These are phyloP conservation scores for Penicillium digitatum DNA, from an alignment of 2,329 filamentous ascomycete genomes.

Conservation along the genomic window DNA sequence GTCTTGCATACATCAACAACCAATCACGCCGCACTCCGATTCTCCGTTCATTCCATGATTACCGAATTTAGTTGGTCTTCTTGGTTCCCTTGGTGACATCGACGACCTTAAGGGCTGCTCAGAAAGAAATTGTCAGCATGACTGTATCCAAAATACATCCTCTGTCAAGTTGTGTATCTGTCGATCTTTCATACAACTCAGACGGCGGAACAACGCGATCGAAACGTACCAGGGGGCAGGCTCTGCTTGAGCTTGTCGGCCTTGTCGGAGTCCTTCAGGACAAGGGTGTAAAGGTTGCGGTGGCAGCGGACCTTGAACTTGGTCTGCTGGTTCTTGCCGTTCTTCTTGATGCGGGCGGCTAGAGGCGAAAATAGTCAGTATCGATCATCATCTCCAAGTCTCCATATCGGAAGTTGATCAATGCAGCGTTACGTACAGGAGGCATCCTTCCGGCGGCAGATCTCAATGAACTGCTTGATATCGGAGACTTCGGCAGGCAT, in stretches of 20 bases:
- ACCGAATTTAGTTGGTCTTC: conserved; percentile 43
- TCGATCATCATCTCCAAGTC: conserved; percentile 3
- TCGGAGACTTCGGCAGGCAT: conserved; percentile 98
- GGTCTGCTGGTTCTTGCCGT: conserved; percentile 82
- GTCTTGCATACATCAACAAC: conserved; percentile 27
- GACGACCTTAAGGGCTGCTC: conserved; percentile 43
- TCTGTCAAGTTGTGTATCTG: neutral
- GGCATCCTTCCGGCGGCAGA: conserved; percentile 99
- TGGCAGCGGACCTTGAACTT: conserved; percentile 99
- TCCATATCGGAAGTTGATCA: conserved; percentile 7
- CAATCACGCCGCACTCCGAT: conserved; percentile 25
- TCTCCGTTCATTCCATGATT: conserved; percentile 26
- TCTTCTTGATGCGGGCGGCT: conserved; percentile 96
- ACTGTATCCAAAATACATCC: neutral
- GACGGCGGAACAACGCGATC: neutral
- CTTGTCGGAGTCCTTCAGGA: conserved; percentile 98
- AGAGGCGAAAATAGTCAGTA: conserved; percentile 19
- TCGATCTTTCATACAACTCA: neutral
- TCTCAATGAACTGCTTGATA: conserved; percentile 99
- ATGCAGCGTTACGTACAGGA: conserved; percentile 70
- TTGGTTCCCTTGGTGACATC: conserved; percentile 47
- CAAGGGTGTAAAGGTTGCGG: conserved; percentile 93
- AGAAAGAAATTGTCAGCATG: conserved; percentile 20
- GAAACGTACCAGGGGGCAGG: conserved; percentile 83
- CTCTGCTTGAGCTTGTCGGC: conserved; percentile 99